Conservation (phyloP, 495 filamentous ascomycete genomes). For the Aspergillus kassunensis region DNA sequence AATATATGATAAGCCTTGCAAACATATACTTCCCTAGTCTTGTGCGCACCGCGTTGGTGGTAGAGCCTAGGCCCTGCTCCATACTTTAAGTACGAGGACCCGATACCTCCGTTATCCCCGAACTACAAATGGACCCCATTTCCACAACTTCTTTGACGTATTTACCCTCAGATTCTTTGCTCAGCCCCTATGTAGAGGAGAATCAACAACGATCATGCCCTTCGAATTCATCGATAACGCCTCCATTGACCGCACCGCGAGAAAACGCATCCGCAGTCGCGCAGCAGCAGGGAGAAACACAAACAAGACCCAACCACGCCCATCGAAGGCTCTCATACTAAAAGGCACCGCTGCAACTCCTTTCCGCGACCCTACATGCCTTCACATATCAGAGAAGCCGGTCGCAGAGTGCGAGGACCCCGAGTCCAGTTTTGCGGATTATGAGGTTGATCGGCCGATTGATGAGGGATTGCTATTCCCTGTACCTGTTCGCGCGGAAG, state of each 20-base stretch:
- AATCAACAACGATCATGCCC: not conserved
- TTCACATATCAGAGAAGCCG: not conserved
- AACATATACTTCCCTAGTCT: too few species aligned
- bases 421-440: not conserved
- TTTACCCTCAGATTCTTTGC: not conserved
- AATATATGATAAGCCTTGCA: too few species aligned
- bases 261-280: not conserved
- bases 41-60: too few species aligned
- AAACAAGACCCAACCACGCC: not conserved
- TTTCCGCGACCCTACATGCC: not conserved
- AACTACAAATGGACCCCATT: not conserved
- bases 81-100: too few species aligned
- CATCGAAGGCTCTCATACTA: not conserved
- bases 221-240: constrained; percentile 2
- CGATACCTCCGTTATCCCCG: constrained; percentile 5
- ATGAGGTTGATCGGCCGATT: not conserved
- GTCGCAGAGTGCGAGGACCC: too few species aligned
- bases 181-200: not conserved
- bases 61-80: too few species aligned
- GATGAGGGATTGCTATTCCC: not conserved
- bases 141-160: not conserved
- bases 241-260: not conserved
- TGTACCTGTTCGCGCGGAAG: not conserved
- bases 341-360: not conserved
- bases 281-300: constrained; percentile 1